Base-by-base conservation (phyloP, 208 protist species). In the Giardia duodenalis region DNA sequence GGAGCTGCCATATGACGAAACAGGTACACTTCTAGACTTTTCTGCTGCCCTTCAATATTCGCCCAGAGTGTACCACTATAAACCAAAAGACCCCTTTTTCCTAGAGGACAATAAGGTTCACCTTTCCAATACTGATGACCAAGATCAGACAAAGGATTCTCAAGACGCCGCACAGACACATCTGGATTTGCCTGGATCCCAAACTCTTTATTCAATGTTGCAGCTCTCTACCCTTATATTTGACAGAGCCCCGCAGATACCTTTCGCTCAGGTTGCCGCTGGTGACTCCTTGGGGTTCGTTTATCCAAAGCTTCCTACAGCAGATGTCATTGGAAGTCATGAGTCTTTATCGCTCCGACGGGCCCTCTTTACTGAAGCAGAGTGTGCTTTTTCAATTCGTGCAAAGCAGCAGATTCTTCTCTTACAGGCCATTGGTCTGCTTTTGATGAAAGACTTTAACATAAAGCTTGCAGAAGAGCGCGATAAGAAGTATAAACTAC, bases 321-420 rank as follows among this genome's bases (percentile, higher is more conserved):
- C 57, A 30, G 57, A 76, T 76, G 30, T 76, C 57, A 10, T 76
- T 76, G 57, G 57, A 30, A 76, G 57, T 30, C 57, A 76, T 76
- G 57, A 76, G 19, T 76, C 86, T 42, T 42, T 44, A 10, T 89
- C 86, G 10, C 86, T 89, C 86, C 4, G 86, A 10, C 4, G 86
- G 10, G 86, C 86, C 3, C 44, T 4, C 39, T 89, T 89, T 42
- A n/a, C 42, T 3, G 86, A 89, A 42, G 4, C 39, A 10, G 86
- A 89, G 42, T 45, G 4, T 44, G 86, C 42, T 19, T 89, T 89
- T 44, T n/a, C 44, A 42, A 44, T 89, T 42, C 4, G 86, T 19
- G 86, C 86, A 3, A 89, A 45, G 86, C 86, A 89, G 42, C 86
- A 89, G 44, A 89, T 89, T 3, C 10, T 45, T 44, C 86, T 89